A percentile compares a stretch with the other conserved stretches of the same genome.
Conservation (phyloP, 306 rosid species). For the Purshia tridentata region DNA sequence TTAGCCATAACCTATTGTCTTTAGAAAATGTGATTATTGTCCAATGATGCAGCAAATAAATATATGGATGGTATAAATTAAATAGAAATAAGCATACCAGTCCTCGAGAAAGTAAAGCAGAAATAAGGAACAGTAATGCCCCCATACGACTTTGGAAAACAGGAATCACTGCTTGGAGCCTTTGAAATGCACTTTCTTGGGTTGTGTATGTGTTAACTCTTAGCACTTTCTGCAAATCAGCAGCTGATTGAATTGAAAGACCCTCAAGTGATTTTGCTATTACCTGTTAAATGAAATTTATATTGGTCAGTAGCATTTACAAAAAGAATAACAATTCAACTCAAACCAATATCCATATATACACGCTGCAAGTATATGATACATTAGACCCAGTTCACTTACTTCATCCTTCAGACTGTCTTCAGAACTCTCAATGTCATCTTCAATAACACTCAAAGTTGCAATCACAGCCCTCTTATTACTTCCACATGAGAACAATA, state of each 20-base stretch:
- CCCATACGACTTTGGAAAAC: slow-evolving; percentile 92
- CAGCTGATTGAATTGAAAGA: slow-evolving; percentile 74
- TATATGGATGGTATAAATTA: background rate
- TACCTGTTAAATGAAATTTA: slow-evolving; percentile 42
- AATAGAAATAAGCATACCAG: slow-evolving; percentile 52
- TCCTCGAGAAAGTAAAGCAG: slow-evolving; percentile 93
- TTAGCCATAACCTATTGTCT: background rate
- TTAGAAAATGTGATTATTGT: background rate
- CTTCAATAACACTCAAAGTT: slow-evolving; percentile 57
- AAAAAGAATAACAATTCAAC: slow-evolving; percentile 21
- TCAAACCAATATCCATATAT: slow-evolving; percentile 25
- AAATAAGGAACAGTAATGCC: slow-evolving; percentile 89
- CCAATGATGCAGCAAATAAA: background rate
- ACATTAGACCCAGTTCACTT: slow-evolving; percentile 24
- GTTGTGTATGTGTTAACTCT: slow-evolving; percentile 68
- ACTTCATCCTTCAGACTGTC: slow-evolving; percentile 65
- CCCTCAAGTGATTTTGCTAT: slow-evolving; percentile 68
- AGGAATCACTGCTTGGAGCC: slow-evolving; percentile 71
- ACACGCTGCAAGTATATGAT: slow-evolving; percentile 15
- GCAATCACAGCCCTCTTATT: slow-evolving; percentile 73
- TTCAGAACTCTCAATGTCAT: slow-evolving; percentile 39
- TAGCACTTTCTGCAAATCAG: slow-evolving; percentile 69
- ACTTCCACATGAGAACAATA: slow-evolving; percentile 79
- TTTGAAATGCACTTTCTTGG: slow-evolving; percentile 60
- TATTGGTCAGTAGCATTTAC: slow-evolving; percentile 19